Evolutionary conservation across 176 grass and related monocot genomes (phyloP), one percentile per base, ranked within the genome.

Genomic region (Eremochloa ophiuroides): DNA sequence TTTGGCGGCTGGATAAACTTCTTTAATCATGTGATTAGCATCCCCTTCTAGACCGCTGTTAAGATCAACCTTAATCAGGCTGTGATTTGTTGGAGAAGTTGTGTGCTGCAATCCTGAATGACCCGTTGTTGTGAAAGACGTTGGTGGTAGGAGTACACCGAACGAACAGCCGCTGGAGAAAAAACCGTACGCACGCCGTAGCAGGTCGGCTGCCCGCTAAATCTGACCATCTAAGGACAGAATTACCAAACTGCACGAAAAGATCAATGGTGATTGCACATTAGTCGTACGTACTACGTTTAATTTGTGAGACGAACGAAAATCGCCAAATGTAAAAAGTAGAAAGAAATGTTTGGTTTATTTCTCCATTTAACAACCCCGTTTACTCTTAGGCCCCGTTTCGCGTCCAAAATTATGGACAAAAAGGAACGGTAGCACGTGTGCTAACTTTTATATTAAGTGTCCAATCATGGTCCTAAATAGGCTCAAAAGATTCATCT

Each of bases 151-250:
- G 18, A 22, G 50, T 16, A 17, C 2, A 25, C 3, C 1, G 30
- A 30, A 27, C 23, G 48, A 84, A 26, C 73, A 47, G 28, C 66
- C 15, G 30, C 74, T 2, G 40, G 41, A 37, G 53, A n/a, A n/a
- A 78, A 80, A 68, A 34, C 20, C 35, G 34, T 42, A 37, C 38
- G 46, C 84, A 28, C 37, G 50, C 78, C 71, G 77, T 60, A 75
- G 47, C 38, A 47, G 62, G 28, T 80, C 68, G 61, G 60, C 42
- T 68, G 70, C 20, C 42, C 20, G 10, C 37, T 26, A 80, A 86
- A 68, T 46, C 77, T 86, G 77, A 86, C 59, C 61, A 61, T 4
- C 3, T 2, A 30, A 30, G 42, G 1, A 29, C 8, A 6, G n/a
- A 8, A 10, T 60, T 1, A 60, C 46, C 44, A 51, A 48, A 44